Conservation (phyloP, 2,329 filamentous ascomycete genomes). For the Penicillium sp. region DNA sequence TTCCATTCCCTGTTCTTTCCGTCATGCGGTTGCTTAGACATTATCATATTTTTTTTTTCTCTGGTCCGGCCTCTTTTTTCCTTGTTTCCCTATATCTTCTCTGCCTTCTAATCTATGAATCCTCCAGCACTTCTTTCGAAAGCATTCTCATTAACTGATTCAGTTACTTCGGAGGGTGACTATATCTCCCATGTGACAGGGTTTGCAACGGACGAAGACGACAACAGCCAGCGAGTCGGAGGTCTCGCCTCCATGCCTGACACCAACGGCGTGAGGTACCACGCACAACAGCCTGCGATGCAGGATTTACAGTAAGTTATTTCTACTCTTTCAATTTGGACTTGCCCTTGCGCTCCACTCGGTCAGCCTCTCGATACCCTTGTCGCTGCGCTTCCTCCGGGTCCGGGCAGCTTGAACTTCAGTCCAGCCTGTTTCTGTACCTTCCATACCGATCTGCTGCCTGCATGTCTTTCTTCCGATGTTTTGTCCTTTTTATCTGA, state of each 20-base stretch:
- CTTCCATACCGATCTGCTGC: slow-evolving; percentile 28
- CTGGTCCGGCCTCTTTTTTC: slow-evolving; percentile 6
- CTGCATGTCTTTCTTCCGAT: slow-evolving; percentile 32
- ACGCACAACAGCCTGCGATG: slow-evolving; percentile 51
- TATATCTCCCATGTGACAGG: slow-evolving; percentile 39
- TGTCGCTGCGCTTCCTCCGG: slow-evolving; percentile 31
- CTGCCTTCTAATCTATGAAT: slow-evolving; percentile 5
- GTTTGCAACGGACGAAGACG: slow-evolving; percentile 44
- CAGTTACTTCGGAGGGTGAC: slow-evolving; percentile 41
- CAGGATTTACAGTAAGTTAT: slow-evolving; percentile 57
- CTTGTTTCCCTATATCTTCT: slow-evolving; percentile 16
- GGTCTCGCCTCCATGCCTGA: slow-evolving; percentile 48
- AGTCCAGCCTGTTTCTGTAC: slow-evolving; percentile 28
- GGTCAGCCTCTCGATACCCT: slow-evolving; percentile 31
- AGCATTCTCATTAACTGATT: slow-evolving; percentile 40
- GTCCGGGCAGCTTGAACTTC: slow-evolving; percentile 34
- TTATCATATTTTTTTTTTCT: slow-evolving; percentile 16
- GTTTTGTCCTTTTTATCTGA: slow-evolving; percentile 20
- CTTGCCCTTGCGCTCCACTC: slow-evolving; percentile 34
- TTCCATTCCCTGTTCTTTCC: slow-evolving; percentile 1
- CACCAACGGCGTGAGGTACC: slow-evolving; percentile 53
- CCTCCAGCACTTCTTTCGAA: slow-evolving; percentile 36
- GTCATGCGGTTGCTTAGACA: slow-evolving; percentile 9
- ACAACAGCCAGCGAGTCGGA: slow-evolving; percentile 53
- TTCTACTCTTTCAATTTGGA: slow-evolving; percentile 40